Evolutionary conservation across 352 stramenopile genomes (phyloP).

Genomic region (Pythium chondricola): DNA sequence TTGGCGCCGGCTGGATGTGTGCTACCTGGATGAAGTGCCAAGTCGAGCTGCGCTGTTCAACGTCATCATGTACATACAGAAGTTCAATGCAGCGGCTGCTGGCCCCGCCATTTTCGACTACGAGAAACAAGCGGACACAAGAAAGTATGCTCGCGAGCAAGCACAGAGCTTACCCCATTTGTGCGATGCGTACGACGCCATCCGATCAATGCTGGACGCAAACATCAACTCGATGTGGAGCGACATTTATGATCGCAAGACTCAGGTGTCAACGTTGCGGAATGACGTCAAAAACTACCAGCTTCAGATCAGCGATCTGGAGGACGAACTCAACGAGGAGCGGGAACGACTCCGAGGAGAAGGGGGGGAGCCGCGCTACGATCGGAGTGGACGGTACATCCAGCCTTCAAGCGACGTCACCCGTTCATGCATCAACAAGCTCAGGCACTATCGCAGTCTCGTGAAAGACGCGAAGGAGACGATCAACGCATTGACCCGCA

Average conservation of each 20-base stretch:
- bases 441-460: background rate
- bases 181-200: slow-evolving; percentile 3
- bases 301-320: background rate
- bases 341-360: background rate
- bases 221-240: slow-evolving; percentile 4
- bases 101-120: no score
- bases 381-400: no score
- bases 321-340: background rate
- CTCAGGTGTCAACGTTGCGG: background rate
- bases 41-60: no score
- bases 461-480: slow-evolving; percentile 6
- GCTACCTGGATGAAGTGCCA: no score
- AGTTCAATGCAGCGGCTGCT: no score
- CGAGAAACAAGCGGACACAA: slow-evolving; percentile 2
- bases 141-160: no score
- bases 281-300: slow-evolving; percentile 5
- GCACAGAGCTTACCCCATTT: no score
- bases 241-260: slow-evolving; percentile 5
- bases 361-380: no score
- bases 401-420: slow-evolving; percentile 3
- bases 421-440: background rate
- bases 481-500: slow-evolving; percentile 10
- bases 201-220: background rate
- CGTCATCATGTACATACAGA: no score
- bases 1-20: no score